phyloP scores from a whole-genome alignment of 495 filamentous ascomycete species.

The Aspergillus bertholletiae region DNA sequence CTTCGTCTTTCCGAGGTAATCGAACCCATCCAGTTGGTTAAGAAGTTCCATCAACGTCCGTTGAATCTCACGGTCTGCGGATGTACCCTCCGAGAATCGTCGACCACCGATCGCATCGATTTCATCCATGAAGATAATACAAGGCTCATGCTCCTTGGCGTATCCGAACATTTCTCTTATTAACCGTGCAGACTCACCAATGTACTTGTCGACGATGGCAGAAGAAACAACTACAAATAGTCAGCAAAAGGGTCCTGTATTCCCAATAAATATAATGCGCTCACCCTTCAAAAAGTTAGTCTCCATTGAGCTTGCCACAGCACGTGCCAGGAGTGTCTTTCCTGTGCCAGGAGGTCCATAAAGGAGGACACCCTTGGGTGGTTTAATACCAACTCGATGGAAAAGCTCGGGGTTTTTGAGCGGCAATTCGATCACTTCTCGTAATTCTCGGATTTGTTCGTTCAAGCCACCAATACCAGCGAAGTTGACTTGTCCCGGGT shows the following conservation, averaged over 20 bases:
- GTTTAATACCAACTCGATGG: constrained; percentile 95
- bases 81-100: constrained; percentile 97
- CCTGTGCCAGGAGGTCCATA: constrained; percentile 98
- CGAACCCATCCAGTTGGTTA: constrained; percentile 98
- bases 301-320: constrained; percentile 94
- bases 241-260: constrained; percentile 18
- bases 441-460: constrained; percentile 95
- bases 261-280: constrained; percentile 1
- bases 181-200: constrained; percentile 94
- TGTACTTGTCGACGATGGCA: constrained; percentile 99
- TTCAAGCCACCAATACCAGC: constrained; percentile 98
- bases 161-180: constrained; percentile 99
- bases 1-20: constrained; percentile 98
- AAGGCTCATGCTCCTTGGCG: constrained; percentile 98
- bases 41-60: constrained; percentile 98
- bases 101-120: constrained; percentile 98
- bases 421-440: constrained; percentile 97
- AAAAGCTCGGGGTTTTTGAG: constrained; percentile 99
- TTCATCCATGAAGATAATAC: constrained; percentile 99
- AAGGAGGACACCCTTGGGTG: constrained; percentile 93
- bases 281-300: constrained; percentile 98
- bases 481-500: constrained; percentile 96
- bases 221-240: constrained; percentile 80
- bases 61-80: constrained; percentile 97
- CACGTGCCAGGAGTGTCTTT: constrained; percentile 92